Evolutionary conservation across 1,284 basidiomycete genomes (phyloP), one percentile per base, ranked within the genome.

Genomic region (Porogramme epimiltina): DNA sequence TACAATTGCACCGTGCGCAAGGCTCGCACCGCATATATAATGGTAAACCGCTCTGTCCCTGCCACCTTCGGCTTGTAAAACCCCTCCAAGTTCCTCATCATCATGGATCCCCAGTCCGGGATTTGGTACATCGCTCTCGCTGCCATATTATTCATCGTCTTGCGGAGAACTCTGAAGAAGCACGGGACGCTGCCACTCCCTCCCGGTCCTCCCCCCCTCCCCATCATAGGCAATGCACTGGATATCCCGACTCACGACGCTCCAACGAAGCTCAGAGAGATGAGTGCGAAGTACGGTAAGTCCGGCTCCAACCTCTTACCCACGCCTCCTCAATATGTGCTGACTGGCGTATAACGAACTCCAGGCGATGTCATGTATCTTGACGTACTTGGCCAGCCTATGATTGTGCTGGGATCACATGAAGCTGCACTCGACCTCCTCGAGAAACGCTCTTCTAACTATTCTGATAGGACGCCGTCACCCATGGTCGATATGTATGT

Each of bases 401-500:
- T 58, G 23, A 49, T 58, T 4, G n/a, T 58, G 11, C 23, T 58
- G 3, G 56, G 55, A 5, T 49, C 58, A 2, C 45, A 48, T 4
- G 45, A 55, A 25, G 40, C 42, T 13, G 71, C 70, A 3, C 59
- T 56, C 11, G 75, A 74, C 3, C 63, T 79, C 11, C 63, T 79
- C 18, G 73, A 76, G 15, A 74, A 70, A 45, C 66, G 72, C 19
- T 73, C 73, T 0, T 37, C 57, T 2, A 62, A 56, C 16, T 63
- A 63, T 31, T 56, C 52, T 3, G 58, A 59, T 43, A 47, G 56
- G 37, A 19, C 20, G 11, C 44, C 24, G 4, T 50, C 47, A 2
- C 20, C 37, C 6, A 54, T 59, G 51, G 28, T 39, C 9, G 13
- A 28, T 9, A 19, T 56, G 57, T 56, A 34, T 24, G 57, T 23